Evolutionary conservation across 306 rosid genomes (phyloP).

Genomic region (barrel medic (Medicago truncatula)): DNA sequence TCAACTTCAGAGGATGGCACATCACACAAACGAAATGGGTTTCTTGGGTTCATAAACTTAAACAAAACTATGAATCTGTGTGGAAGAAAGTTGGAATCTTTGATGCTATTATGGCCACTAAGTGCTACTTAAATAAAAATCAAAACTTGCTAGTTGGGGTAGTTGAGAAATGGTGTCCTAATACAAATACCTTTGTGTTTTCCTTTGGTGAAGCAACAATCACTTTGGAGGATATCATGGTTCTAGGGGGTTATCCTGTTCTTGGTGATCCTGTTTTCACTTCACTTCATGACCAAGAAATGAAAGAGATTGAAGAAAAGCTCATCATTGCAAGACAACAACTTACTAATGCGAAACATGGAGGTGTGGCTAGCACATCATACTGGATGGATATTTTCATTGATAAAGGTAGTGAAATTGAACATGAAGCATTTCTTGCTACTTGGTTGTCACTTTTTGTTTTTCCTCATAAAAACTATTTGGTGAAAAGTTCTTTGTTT

Average conservation of each 20-base stretch:
- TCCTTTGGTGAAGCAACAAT: background rate
- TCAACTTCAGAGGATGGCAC: slow-evolving; percentile 44
- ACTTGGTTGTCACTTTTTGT: too few relatives aligned
- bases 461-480: too few relatives aligned
- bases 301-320: too few relatives aligned
- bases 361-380: too few relatives aligned
- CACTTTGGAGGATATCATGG: too few relatives aligned
- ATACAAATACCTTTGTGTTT: background rate
- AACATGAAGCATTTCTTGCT: too few relatives aligned
- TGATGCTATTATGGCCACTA: slow-evolving; percentile 14
- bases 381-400: slow-evolving; percentile 54
- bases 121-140: background rate
- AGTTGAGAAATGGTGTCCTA: slow-evolving; percentile 36
- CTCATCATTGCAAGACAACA: background rate
- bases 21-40: slow-evolving; percentile 25
- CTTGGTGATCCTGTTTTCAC: background rate
- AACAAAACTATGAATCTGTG: slow-evolving; percentile 9
- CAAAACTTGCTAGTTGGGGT: slow-evolving; percentile 44
- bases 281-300: too few relatives aligned
- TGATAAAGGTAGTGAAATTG: slow-evolving; percentile 44
- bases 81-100: slow-evolving; percentile 56
- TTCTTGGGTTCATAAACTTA: slow-evolving; percentile 44
- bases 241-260: background rate
- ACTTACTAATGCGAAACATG: too few relatives aligned
- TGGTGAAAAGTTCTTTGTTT: too few relatives aligned